These are phyloP conservation scores for Blastobotrys robertii DNA, from an alignment of 805 yeast species.

Conservation along the genomic window DNA sequence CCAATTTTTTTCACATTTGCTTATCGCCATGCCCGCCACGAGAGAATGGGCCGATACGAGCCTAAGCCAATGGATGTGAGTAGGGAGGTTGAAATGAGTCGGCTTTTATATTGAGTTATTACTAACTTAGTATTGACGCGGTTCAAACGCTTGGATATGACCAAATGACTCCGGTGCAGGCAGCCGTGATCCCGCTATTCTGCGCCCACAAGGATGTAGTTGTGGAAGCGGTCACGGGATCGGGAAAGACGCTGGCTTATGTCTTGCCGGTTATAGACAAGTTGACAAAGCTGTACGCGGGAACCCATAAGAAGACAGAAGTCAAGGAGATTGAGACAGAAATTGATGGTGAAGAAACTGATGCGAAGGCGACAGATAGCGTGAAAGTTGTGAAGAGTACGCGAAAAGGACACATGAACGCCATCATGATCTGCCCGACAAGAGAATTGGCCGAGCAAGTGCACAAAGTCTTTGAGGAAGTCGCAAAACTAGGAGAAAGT, in stretches of 20 bases:
- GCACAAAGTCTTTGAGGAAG: conserved; percentile 52
- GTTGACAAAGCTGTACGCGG: conserved; percentile 31
- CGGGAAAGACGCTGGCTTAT: conserved; percentile 95
- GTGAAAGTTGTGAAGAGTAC: conserved; percentile 6
- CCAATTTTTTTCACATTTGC: not conserved
- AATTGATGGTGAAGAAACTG: conserved; percentile 17
- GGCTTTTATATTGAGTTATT: too few relatives aligned
- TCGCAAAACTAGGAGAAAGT: conserved; percentile 14
- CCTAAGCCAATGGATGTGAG: conserved; percentile 57
- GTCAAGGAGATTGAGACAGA: conserved; percentile 22
- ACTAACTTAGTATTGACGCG: conserved; percentile 36
- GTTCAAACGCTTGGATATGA: conserved; percentile 64
- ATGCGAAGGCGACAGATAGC: too few relatives aligned
- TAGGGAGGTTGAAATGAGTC: too few relatives aligned
- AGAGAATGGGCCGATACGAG: conserved; percentile 50
- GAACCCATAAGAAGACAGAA: conserved; percentile 8
- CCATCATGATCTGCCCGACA: conserved; percentile 64
- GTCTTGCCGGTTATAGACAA: conserved; percentile 73
- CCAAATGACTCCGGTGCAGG: conserved; percentile 94
- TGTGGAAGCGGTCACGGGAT: conserved; percentile 95
- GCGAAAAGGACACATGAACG: conserved; percentile 54
- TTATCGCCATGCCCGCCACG: conserved; percentile 26
- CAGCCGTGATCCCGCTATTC: conserved; percentile 82
- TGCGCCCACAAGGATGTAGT: conserved; percentile 85
- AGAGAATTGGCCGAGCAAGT: conserved; percentile 47